These are phyloP conservation scores for Pestalotiopsis fici DNA, from an alignment of 2,329 filamentous ascomycete species.

Conservation along the genomic window DNA sequence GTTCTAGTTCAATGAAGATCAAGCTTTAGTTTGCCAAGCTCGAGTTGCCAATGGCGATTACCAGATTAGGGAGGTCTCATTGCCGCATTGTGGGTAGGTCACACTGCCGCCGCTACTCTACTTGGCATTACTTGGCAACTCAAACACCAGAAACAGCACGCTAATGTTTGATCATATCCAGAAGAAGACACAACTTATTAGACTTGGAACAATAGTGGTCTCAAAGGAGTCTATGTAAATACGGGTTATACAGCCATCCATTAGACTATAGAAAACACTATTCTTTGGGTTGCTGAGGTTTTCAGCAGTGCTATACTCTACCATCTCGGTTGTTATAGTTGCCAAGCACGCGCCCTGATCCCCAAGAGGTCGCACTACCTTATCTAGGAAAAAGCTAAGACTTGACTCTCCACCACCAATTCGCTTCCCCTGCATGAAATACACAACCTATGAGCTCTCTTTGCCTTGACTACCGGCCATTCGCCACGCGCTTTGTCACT, in stretches of 20 bases:
- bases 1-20: background rate
- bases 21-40: background rate
- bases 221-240: background rate
- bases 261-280: too few relatives aligned
- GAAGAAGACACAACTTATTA: background rate
- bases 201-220: background rate
- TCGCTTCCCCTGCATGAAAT: constrained; percentile 1
- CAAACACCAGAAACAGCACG: background rate
- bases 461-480: background rate
- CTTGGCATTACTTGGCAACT: constrained; percentile 9
- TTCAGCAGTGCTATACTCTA: background rate
- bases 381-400: constrained; percentile 6
- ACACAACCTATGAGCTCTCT: background rate
- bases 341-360: background rate
- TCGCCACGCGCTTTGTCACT: background rate
- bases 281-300: background rate
- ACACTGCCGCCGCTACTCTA: constrained; percentile 2
- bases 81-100: background rate
- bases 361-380: background rate
- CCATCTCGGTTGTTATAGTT: background rate
- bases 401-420: constrained; percentile 2
- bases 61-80: constrained; percentile 5
- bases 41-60: constrained; percentile 2
- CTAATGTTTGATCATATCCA: background rate
- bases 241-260: background rate